Evolutionary conservation across 306 rosid species (phyloP).

Genomic region (Oxytropis ochrocephala): DNA sequence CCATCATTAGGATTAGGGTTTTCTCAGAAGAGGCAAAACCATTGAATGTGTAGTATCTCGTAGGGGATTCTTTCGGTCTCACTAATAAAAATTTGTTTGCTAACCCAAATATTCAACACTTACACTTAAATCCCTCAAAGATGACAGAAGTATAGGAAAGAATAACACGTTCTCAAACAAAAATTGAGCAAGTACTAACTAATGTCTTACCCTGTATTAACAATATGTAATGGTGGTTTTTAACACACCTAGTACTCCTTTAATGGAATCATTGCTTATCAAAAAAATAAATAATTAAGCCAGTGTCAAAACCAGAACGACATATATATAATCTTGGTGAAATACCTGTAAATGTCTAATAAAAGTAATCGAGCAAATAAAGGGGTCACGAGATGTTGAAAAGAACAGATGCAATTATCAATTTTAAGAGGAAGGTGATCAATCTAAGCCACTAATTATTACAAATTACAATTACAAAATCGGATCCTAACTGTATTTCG

Average conservation of each 20-base stretch:
- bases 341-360: neutral
- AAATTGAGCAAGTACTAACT: neutral
- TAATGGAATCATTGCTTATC: too few species aligned
- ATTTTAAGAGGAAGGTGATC: conserved; percentile 9
- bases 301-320: neutral
- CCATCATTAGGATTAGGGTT: too few species aligned
- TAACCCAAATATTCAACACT: too few species aligned
- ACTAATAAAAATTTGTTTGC: too few species aligned
- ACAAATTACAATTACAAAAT: conserved; percentile 36
- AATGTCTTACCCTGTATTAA: too few species aligned
- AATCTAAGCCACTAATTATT: conserved; percentile 27
- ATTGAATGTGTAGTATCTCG: too few species aligned
- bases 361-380: neutral
- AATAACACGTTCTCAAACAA: neutral
- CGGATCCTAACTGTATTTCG: conserved; percentile 24
- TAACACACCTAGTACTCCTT: too few species aligned
- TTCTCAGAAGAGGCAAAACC: too few species aligned
- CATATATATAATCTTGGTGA: neutral
- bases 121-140: too few species aligned
- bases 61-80: too few species aligned
- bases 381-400: neutral
- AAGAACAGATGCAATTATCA: neutral
- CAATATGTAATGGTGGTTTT: too few species aligned
- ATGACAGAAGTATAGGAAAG: too few species aligned
- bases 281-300: neutral